Evolutionary conservation across 768 basidiomycete genomes (phyloP), one percentile per base, ranked within the genome.

Genomic region (Termitomyces sp.): DNA sequence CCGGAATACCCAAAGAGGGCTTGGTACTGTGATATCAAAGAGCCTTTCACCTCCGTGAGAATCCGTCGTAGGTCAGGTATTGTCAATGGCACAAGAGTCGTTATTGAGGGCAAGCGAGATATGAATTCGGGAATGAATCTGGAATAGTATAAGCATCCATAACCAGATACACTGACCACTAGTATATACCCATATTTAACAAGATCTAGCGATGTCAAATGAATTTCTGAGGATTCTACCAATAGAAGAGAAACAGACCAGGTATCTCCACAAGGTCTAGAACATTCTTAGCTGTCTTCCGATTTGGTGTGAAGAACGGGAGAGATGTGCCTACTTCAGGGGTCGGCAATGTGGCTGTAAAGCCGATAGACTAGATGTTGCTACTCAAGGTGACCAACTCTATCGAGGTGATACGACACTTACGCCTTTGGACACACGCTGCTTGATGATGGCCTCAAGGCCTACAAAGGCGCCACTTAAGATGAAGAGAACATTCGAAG

Each of bases 381-480:
- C 61, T 26, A 59, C 49, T 32, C 47, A 44, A 10, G 56, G 55
- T 12, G 44, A 60, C 51, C 1, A 47, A 45, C 39, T 43, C 53
- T 55, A 30, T 36, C 32, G 30, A 53, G 30, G 6, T 10, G 13
- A 20, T 9, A 30, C 16, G 48, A 32, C 27, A 79, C 89, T 63
- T 69, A 95, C 94, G 6, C 93, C 93, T 74, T 93, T 94, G 12
- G 88, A 85, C 12, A 93, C 78, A 39, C 95, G 80, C 53, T 86
- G 78, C 68, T 86, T 87, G 61, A 98, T 85, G 26, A 98, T 74
- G 51, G 78, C 83, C 43, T 97, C 95, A 49, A 98, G 73, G 0
- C 95, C 95, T 10, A 97, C 94, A 68, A 97, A 97, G 1, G 96
- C 96, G 2, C 96, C 96, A 50, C 93, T 95, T 12, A 96, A 70